Evolutionary conservation across 441 rosid species (phyloP), one percentile per base, ranked within the genome.

Genomic region (Raphanus hybrid): DNA sequence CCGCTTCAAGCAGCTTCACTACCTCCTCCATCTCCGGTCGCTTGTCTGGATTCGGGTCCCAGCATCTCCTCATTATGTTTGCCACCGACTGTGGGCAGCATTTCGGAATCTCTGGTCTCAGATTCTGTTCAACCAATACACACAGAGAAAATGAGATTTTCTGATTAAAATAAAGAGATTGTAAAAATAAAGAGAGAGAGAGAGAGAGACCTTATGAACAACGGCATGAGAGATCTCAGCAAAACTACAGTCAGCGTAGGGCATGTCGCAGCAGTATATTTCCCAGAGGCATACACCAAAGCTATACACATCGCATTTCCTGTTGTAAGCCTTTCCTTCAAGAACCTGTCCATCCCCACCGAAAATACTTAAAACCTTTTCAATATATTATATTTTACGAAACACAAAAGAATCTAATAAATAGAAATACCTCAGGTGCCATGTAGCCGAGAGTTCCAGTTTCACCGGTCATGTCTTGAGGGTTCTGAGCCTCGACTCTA

Each of bases 371-470:
- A 45, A 11, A 11, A 23, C 70, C 48, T 20, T 61, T 61, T 29
- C 10, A 55, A 15, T 2, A 48, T 50, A 18, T 12, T 12, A 4
- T 5, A 16, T 16, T 16, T 16, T 3, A 67, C 3, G 37, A 64
- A 26, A 74, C 29, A 70, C 16, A 16, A 14, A 18, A 11, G 45
- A 41, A 4, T 15, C 6, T 3, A 3, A 4, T 3, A 3, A 4
- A 61, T 5, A 48, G 3, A 45, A 12, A 62, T 35, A 89, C 94
- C 91, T 90, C 94, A 3, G 92, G 94, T 67, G 90, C 94, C 92
- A 88, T 90, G 85, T 90, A 90, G 12, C 92, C 94, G 77, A 88
- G 94, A 32, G 92, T 90, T 62, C 94, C 92, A 11, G 92, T 90
- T 81, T 88, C 94, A 65, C 94, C 94, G 0, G 94, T 89, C 91